Percentiles rank a stretch among this genome's conserved stretches.
phyloP scores from a whole-genome alignment of 2,329 filamentous ascomycete species.

The Sordariomycetes sp. region DNA sequence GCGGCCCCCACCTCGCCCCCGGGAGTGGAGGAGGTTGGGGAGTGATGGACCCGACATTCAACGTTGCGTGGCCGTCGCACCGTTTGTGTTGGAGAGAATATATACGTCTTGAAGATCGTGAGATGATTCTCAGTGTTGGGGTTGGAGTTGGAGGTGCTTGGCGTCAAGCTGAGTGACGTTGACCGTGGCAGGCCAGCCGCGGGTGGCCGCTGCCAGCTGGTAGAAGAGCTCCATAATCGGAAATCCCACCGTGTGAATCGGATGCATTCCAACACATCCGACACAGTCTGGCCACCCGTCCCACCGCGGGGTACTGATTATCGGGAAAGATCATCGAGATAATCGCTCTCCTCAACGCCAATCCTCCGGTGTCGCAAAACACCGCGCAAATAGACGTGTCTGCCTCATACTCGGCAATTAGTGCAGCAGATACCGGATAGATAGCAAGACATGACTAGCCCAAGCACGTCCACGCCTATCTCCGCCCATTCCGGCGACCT shows the following conservation, averaged over 20 bases:
- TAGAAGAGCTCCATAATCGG: background rate
- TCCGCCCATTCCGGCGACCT: no score
- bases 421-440: no score
- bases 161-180: background rate
- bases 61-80: background rate
- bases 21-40: conserved; percentile 61
- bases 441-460: no score
- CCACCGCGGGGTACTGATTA: background rate
- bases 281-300: background rate
- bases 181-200: background rate
- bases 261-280: background rate
- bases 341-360: background rate
- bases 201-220: background rate
- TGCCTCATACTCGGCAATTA: no score
- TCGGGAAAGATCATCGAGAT: background rate
- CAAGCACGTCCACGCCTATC: no score
- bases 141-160: background rate
- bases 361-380: background rate
- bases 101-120: background rate
- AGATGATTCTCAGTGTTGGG: background rate
- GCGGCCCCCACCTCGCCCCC: conserved; percentile 32
- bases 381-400: background rate
- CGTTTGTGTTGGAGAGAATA: background rate
- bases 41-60: conserved; percentile 64
- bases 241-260: background rate